Evolutionary conservation across 176 grass and related monocot species (phyloP).

Genomic region (Areca catechu): DNA sequence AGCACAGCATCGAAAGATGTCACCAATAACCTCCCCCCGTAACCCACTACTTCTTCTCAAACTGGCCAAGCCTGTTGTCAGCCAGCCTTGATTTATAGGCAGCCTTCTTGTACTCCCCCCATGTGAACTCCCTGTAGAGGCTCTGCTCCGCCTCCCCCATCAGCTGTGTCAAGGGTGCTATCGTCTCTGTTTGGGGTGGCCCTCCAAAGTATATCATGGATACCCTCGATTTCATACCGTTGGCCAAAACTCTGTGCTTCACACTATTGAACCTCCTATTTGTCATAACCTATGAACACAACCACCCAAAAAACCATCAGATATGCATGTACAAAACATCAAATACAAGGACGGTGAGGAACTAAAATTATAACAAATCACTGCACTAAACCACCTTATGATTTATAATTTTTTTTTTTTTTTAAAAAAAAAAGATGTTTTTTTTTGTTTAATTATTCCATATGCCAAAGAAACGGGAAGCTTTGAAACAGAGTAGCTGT

Average conservation of each 20-base stretch:
- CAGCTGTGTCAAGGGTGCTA: constrained; percentile 76
- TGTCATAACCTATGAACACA: constrained; percentile 6
- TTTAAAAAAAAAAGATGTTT: no score
- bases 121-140: constrained; percentile 95
- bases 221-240: constrained; percentile 74
- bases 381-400: no score
- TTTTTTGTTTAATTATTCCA: no score
- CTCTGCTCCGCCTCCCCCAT: constrained; percentile 69
- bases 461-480: no score
- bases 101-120: constrained; percentile 98
- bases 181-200: constrained; percentile 52
- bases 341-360: no score
- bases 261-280: constrained; percentile 88
- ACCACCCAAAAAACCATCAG: not conserved
- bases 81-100: constrained; percentile 92
- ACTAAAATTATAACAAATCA: no score
- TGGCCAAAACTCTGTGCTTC: constrained; percentile 91
- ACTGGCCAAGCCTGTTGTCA: constrained; percentile 77
- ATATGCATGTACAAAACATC: no score
- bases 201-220: constrained; percentile 95
- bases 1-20: not conserved
- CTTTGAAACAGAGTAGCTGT: no score
- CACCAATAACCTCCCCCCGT: not conserved
- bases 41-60: constrained; percentile 33
- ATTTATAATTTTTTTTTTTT: no score